Conservation (phyloP, 1,284 basidiomycete species). For the Athelia psychrophila region DNA sequence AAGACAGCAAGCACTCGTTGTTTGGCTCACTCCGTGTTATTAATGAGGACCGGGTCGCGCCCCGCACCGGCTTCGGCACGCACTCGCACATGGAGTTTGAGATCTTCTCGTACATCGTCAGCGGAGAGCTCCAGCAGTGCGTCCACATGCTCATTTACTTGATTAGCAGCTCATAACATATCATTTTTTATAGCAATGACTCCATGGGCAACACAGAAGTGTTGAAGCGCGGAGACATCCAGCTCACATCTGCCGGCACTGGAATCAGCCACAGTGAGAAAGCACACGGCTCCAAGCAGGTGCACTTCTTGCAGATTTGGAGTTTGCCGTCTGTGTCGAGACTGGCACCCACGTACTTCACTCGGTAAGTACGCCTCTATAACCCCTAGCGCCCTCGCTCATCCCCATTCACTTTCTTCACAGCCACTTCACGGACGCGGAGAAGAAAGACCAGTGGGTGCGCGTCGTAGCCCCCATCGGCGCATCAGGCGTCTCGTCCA, state of each 20-base stretch:
- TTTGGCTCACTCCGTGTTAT: constrained; percentile 72
- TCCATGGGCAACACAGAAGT: constrained; percentile 89
- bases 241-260: constrained; percentile 88
- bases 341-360: constrained; percentile 77
- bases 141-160: constrained; percentile 21
- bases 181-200: constrained; percentile 58
- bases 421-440: constrained; percentile 73
- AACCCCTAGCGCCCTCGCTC: not conserved
- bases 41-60: constrained; percentile 88
- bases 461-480: constrained; percentile 70
- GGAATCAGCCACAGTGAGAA: constrained; percentile 86
- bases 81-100: constrained; percentile 87
- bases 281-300: constrained; percentile 51
- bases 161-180: constrained; percentile 1
- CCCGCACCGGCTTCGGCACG: constrained; percentile 80
- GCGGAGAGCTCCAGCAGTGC: constrained; percentile 79
- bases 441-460: constrained; percentile 72
- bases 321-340: constrained; percentile 56
- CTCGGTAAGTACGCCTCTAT: constrained; percentile 41
- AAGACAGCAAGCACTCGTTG: constrained; percentile 50
- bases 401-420: not conserved
- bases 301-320: constrained; percentile 92
- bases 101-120: constrained; percentile 86
- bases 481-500: constrained; percentile 49
- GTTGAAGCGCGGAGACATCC: constrained; percentile 83